Evolutionary conservation across 2,329 filamentous ascomycete species (phyloP).

Genomic region (Botrytis paeoniae): DNA sequence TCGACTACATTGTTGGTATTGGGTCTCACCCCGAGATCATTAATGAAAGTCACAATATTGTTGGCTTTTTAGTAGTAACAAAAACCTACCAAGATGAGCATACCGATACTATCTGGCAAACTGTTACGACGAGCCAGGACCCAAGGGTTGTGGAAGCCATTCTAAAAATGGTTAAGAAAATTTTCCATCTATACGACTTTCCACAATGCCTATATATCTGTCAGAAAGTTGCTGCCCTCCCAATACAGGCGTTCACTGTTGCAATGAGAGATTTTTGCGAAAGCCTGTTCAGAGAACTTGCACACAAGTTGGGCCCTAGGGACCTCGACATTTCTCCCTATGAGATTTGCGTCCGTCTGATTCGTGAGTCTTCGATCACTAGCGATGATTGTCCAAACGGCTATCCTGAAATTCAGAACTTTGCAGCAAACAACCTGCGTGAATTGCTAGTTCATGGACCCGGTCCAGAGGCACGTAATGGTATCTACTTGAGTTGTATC

Average conservation of each 20-base stretch:
- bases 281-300: conserved; percentile 46
- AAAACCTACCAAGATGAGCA: conserved; percentile 67
- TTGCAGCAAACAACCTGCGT: conserved; percentile 60
- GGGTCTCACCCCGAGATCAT: conserved; percentile 93
- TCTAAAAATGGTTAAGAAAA: conserved; percentile 58
- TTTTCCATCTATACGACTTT: conserved; percentile 49
- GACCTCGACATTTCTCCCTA: conserved; percentile 48
- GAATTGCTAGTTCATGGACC: conserved; percentile 58
- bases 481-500: conserved; percentile 66
- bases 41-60: conserved; percentile 73
- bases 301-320: conserved; percentile 44
- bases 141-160: conserved; percentile 80
- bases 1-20: conserved; percentile 84
- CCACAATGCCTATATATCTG: conserved; percentile 62
- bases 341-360: conserved; percentile 60
- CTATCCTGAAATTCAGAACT: conserved; percentile 59
- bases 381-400: conserved; percentile 53
- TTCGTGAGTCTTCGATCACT: conserved; percentile 66
- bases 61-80: conserved; percentile 83
- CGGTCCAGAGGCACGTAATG: conserved; percentile 53
- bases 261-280: conserved; percentile 62
- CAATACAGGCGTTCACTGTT: conserved; percentile 59
- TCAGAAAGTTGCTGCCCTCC: conserved; percentile 64
- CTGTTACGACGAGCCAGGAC: conserved; percentile 77
- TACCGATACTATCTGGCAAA: conserved; percentile 80